These are phyloP conservation scores for Candida silvicultrix DNA, from an alignment of 805 yeast species.

Conservation along the genomic window DNA sequence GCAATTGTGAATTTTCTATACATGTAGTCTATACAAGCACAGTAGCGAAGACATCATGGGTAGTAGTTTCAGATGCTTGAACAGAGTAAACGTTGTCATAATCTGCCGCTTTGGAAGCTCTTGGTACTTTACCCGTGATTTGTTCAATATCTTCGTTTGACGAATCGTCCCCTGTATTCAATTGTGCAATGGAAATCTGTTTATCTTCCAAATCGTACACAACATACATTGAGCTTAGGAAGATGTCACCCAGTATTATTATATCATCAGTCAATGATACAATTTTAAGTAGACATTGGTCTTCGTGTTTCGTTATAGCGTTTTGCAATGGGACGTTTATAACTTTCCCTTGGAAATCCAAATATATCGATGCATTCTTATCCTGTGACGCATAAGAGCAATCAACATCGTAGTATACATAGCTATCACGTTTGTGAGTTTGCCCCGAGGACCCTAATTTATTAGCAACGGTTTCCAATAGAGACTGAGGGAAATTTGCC, in stretches of 20 bases:
- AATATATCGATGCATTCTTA: not conserved
- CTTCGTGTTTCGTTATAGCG: slow-evolving; percentile 10
- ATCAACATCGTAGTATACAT: slow-evolving; percentile 34
- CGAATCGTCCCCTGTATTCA: slow-evolving; percentile 10
- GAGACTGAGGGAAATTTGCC: slow-evolving; percentile 34
- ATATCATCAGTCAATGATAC: slow-evolving; percentile 22
- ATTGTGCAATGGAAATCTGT: slow-evolving; percentile 51
- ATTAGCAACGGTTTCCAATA: slow-evolving; percentile 21
- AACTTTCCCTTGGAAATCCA: slow-evolving; percentile 2
- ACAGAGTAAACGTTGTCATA: not conserved
- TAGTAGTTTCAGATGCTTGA: not conserved
- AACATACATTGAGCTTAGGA: slow-evolving; percentile 57
- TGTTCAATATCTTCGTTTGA: not conserved
- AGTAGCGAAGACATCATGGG: not conserved
- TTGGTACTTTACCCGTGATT: not conserved
- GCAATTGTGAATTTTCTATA: not conserved
- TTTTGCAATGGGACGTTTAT: slow-evolving; percentile 1
- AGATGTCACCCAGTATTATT: slow-evolving; percentile 57
- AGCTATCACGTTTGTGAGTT: slow-evolving; percentile 23
- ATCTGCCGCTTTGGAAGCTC: not conserved
- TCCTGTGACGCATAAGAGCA: slow-evolving; percentile 27
- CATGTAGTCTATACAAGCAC: not conserved
- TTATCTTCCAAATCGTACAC: slow-evolving; percentile 59
- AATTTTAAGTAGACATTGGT: slow-evolving; percentile 13
- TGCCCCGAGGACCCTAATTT: slow-evolving; percentile 27